A percentile compares a stretch with the other conserved stretches of the same genome.
phyloP scores from a whole-genome alignment of 1,284 basidiomycete species.

The Fomitopsis schrenkii region DNA sequence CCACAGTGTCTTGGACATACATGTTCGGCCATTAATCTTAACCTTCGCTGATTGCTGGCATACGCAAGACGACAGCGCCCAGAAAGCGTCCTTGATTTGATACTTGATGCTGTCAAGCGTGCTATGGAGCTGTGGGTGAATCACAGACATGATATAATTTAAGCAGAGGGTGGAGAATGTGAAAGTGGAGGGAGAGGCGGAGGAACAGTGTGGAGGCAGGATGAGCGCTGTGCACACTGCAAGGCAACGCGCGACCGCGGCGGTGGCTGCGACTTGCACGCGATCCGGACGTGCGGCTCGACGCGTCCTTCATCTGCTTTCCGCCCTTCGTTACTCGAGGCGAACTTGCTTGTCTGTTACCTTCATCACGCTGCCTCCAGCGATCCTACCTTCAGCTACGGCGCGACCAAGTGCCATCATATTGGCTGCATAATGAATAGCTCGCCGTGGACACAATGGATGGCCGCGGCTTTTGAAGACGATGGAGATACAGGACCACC shows the following conservation, averaged over 20 bases:
- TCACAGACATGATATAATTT: conserved; percentile 1
- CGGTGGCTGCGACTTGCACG: background rate
- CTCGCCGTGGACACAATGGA: background rate
- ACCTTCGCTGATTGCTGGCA: conserved; percentile 79
- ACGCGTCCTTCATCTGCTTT: background rate
- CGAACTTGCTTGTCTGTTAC: background rate
- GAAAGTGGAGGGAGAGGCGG: background rate
- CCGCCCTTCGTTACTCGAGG: background rate
- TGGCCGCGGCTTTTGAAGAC: background rate
- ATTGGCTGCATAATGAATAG: background rate
- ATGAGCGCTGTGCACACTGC: background rate
- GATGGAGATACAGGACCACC: background rate
- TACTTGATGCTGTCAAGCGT: conserved; percentile 65
- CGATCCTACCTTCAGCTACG: background rate
- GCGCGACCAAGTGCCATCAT: too few relatives aligned
- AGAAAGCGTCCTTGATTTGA: conserved; percentile 75
- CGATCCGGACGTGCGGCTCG: background rate
- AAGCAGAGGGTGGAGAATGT: background rate
- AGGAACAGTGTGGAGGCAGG: background rate
- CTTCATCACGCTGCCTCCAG: background rate
- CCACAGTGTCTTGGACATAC: conserved; percentile 40
- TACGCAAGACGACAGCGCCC: conserved; percentile 74
- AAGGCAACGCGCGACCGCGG: background rate
- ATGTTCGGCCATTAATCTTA: conserved; percentile 92
- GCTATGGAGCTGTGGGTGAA: conserved; percentile 21